A percentile compares a stretch with the other conserved stretches of the same genome.
These are phyloP conservation scores for Camelina sativa DNA, from an alignment of 345 rosid species.

Conservation along the genomic window DNA sequence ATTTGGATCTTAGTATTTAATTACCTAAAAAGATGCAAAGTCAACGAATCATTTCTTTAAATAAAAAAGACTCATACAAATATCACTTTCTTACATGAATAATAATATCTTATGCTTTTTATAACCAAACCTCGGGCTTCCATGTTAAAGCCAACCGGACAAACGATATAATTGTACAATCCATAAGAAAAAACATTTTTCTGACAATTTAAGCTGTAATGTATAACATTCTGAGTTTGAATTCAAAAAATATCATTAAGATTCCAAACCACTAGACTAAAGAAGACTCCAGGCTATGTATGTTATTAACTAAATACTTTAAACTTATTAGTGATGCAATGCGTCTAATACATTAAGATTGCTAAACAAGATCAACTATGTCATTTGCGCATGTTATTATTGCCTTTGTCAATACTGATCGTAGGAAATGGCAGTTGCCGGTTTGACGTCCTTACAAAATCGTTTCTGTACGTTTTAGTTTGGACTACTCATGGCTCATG, in stretches of 20 bases:
- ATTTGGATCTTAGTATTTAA: slow-evolving; percentile 31
- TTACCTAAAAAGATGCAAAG: slow-evolving; percentile 25
- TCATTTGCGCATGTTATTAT: background rate
- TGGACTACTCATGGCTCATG: background rate
- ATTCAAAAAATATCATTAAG: slow-evolving; percentile 2
- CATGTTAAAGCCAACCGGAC: slow-evolving; percentile 42
- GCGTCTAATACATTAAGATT: too few relatives aligned
- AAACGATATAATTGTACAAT: slow-evolving; percentile 32
- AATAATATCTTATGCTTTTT: slow-evolving; percentile 24
- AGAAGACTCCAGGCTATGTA: background rate
- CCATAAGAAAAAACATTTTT: slow-evolving; percentile 22
- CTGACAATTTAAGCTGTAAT: slow-evolving; percentile 5
- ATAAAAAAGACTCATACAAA: background rate
- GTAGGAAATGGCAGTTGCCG: background rate
- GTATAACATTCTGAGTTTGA: background rate
- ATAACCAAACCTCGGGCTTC: slow-evolving; percentile 16
- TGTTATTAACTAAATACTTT: background rate
- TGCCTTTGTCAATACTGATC: background rate
- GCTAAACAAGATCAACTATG: too few relatives aligned
- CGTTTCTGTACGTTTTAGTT: background rate
- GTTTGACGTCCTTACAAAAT: too few relatives aligned
- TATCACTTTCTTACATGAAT: slow-evolving; percentile 19
- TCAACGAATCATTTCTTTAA: slow-evolving; percentile 36
- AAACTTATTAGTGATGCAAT: background rate
- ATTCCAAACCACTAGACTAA: background rate